phyloP scores from a whole-genome alignment of 2,329 filamentous ascomycete genomes.

The Fusarium nodosum region DNA sequence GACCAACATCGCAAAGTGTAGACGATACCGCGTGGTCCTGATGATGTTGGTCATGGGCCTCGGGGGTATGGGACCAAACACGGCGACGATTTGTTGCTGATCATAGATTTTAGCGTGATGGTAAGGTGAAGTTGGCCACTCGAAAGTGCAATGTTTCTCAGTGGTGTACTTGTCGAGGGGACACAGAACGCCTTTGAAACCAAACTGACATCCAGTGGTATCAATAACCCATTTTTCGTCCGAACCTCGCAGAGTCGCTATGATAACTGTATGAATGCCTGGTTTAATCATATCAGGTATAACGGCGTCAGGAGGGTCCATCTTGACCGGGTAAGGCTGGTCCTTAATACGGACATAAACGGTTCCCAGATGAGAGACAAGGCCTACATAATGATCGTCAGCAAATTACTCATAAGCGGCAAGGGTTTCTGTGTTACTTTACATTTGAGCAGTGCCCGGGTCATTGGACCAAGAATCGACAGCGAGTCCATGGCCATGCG shows the following conservation, averaged over 20 bases:
- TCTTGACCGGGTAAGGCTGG: slow-evolving; percentile 8
- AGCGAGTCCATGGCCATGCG: not conserved
- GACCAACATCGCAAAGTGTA: slow-evolving; percentile 27
- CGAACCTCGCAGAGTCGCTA: not conserved
- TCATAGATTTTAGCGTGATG: slow-evolving; percentile 23
- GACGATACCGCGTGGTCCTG: slow-evolving; percentile 21
- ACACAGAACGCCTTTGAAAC: slow-evolving; percentile 29
- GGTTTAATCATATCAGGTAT: not conserved
- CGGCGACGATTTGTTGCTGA: slow-evolving; percentile 14
- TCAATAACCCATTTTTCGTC: slow-evolving; percentile 36
- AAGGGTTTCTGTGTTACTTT: not conserved
- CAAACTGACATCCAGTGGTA: slow-evolving; percentile 32
- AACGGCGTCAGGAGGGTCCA: slow-evolving; percentile 10
- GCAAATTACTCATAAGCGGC: not conserved
- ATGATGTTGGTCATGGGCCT: slow-evolving; percentile 11
- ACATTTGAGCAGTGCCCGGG: slow-evolving; percentile 19
- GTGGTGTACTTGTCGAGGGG: slow-evolving; percentile 26
- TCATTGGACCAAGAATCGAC: slow-evolving; percentile 27
- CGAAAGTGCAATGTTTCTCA: slow-evolving; percentile 7
- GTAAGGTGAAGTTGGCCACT: slow-evolving; percentile 2
- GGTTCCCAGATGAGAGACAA: slow-evolving; percentile 2
- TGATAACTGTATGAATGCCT: slow-evolving; percentile 7
- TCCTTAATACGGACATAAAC: slow-evolving; percentile 8
- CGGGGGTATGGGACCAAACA: not conserved
- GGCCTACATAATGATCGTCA: slow-evolving; percentile 10